Base-by-base conservation (phyloP, 306 rosid species). In the Glycine tomentella region DNA sequence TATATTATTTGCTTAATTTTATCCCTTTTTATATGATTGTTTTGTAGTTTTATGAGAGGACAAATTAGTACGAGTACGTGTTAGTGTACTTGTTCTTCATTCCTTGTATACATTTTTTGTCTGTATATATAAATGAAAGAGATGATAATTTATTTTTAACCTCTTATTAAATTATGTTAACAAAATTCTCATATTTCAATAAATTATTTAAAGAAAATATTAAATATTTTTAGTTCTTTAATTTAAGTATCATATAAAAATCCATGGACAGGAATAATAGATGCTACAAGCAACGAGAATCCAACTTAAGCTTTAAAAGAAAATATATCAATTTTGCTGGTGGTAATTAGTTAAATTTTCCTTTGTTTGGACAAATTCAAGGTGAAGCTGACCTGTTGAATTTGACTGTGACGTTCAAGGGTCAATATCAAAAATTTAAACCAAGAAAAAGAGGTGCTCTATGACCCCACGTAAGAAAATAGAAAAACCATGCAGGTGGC, bases 1-100 rank as follows among this genome's bases (percentile, higher is more conserved):
- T 65, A 74, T 11, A 17, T 68, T 16, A 69, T 57, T 75, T 58
- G 4, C 1, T 51, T 33, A 51, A 3, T 50, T 51, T 55, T 34
- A 12, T 63, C 45, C 14, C 15, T 63, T 6, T 34, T 0, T 12
- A 11, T 14, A 13, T 13, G 48, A 16, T 40, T 16, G 67, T 74
- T 56, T 38, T 10, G 53, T 74, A n/a, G 15, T 31, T 38, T 75
- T 42, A 15, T 31, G 31, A 76, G 5, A 46, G 49, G 80, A 76
- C 61, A 46, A 76, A 15, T 1, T 25, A 75, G 56, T 75, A 44
- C 57, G 8, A 25, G 31, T 25, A 25, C 31, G 42, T 17, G 7
- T 12, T 17, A 12, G 2, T 74, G 42, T 16, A 42, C 36, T 34
- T 63, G 48, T 25, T 25, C 31, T 25, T 36, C 6, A 13, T 6